Evolutionary conservation across 306 rosid species (phyloP), one percentile per base, ranked within the genome.

Genomic region (Lithocarpus polystachyus): DNA sequence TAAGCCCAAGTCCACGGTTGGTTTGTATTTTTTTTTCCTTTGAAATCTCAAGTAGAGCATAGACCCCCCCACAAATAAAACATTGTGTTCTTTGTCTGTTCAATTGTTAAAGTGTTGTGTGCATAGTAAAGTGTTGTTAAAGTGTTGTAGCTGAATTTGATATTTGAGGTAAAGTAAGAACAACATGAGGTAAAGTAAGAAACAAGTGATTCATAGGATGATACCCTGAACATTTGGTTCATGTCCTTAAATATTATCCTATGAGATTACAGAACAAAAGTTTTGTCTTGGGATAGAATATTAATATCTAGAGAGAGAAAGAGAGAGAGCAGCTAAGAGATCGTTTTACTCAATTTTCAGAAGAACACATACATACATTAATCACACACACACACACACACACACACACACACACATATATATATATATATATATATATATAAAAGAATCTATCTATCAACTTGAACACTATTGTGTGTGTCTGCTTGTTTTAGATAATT

Each of bases 401-500:
- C 31, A 31, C 40, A 1, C 9, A 35, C 43, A 6, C 43, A 37
- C n/a, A n/a, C n/a, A n/a, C n/a, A n/a, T n/a, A n/a, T n/a, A n/a
- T n/a, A n/a, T n/a, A n/a, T n/a, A n/a, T n/a, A n/a, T n/a, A n/a
- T n/a, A n/a, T n/a, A n/a, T n/a, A n/a, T n/a, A n/a, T n/a, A n/a
- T 0, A 37, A 0, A 59, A 59, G 31, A 59, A 23, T 59, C 31
- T 13, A 43, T 51, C 73, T 62, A 13, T 52, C 72, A 7, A 73
- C 59, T 65, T 1, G 9, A 67, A 64, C 52, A 60, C 48, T 15
- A 72, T 31, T 5, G 43, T 26, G 53, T 5, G 31, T 28, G 84
- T 69, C 45, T 70, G 69, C 76, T 51, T 28, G 68, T 52, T 53
- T 75, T 64, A 76, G 72, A 77, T 43, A 86, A 0, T 80, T 79